Evolutionary conservation across 108 stramenopile species (phyloP).

Genomic region (Craspedostauros australis): DNA sequence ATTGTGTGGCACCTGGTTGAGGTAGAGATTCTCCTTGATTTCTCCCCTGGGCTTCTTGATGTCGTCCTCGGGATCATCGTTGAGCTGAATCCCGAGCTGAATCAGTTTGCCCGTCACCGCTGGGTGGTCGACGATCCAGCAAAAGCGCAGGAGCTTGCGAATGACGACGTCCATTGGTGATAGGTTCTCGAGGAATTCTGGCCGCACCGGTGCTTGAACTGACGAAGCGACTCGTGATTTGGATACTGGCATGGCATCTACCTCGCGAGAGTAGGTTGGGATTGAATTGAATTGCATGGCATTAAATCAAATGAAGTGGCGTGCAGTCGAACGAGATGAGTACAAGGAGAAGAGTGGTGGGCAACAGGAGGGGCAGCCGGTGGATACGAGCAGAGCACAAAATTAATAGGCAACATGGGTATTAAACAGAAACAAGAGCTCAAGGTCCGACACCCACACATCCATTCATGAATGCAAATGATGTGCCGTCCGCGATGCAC

Average conservation of each 20-base stretch:
- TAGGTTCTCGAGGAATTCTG: conserved; percentile 20
- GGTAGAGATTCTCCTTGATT: conserved; percentile 61
- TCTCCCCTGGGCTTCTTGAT: too few relatives aligned
- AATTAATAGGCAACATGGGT: not conserved
- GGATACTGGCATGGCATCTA: conserved; percentile 27
- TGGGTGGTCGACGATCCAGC: conserved; percentile 59
- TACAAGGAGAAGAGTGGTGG: too few relatives aligned
- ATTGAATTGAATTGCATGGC: too few relatives aligned
- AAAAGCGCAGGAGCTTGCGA: conserved; percentile 62
- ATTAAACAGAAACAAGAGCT: not conserved
- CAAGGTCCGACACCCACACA: conserved; percentile 12
- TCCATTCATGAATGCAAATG: conserved; percentile 13
- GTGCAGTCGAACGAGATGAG: too few relatives aligned
- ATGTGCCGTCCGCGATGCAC: too few relatives aligned
- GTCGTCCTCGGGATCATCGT: conserved; percentile 45
- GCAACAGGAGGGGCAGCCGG: too few relatives aligned
- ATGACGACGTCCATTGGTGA: conserved; percentile 60
- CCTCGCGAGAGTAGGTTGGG: conserved; percentile 27
- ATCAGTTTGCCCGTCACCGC: conserved; percentile 70
- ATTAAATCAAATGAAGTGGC: too few relatives aligned
- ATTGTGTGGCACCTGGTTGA: conserved; percentile 87
- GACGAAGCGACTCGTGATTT: conserved; percentile 18
- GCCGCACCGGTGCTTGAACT: conserved; percentile 30
- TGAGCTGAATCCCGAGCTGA: conserved; percentile 75
- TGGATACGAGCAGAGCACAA: too few relatives aligned